A percentile compares a stretch with the other conserved stretches of the same genome.
These are phyloP conservation scores for Psilocybe tampanensis DNA, from an alignment of 768 basidiomycete genomes.

Conservation along the genomic window DNA sequence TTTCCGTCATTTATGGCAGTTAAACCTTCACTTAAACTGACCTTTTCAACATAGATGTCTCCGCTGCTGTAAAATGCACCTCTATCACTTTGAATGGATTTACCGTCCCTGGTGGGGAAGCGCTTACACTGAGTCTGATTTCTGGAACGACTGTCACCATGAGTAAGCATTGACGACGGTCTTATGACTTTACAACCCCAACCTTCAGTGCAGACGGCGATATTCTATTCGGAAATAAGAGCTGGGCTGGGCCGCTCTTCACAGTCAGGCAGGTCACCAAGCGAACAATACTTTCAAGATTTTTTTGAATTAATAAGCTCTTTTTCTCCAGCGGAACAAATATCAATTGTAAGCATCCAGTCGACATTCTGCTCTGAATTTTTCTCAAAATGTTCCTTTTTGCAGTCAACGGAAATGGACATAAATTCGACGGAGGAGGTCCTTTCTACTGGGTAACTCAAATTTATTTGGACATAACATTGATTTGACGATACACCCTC, in stretches of 20 bases:
- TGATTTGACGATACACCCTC: background rate
- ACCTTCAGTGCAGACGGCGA: conserved; percentile 47
- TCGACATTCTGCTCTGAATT: background rate
- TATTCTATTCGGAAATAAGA: conserved; percentile 52
- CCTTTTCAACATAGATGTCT: conserved; percentile 5
- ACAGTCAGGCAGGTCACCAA: conserved; percentile 40
- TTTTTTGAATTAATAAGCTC: background rate
- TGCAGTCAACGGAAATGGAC: conserved; percentile 45
- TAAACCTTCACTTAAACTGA: background rate
- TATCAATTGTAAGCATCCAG: conserved; percentile 45
- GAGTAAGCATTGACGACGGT: conserved; percentile 35
- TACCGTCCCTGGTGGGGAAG: conserved; percentile 56
- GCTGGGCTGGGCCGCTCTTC: conserved; percentile 59
- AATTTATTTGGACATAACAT: background rate
- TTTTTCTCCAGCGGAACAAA: conserved; percentile 40
- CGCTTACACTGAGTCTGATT: conserved; percentile 47
- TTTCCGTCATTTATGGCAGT: background rate
- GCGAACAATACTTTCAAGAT: background rate
- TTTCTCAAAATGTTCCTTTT: background rate
- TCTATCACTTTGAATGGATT: conserved; percentile 59
- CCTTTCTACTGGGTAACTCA: conserved; percentile 42
- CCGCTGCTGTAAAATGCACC: conserved; percentile 44
- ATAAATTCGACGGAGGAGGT: conserved; percentile 45
- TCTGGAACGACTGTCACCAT: conserved; percentile 59
- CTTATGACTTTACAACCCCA: background rate